phyloP scores from a whole-genome alignment of 2,329 filamentous ascomycete genomes.

The Cercospora zeina region DNA sequence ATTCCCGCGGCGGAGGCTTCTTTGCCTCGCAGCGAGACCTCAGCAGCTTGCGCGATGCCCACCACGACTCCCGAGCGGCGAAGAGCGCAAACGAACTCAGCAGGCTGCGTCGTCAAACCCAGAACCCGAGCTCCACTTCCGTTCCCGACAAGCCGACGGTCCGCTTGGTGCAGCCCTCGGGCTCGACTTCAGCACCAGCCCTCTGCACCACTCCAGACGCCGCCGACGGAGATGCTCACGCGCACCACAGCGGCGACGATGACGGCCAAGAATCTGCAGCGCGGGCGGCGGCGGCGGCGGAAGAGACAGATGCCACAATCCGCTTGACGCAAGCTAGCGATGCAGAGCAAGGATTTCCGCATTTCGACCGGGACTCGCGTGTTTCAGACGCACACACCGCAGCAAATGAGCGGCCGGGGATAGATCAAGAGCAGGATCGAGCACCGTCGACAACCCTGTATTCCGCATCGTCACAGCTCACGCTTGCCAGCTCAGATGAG shows the following conservation, averaged over 20 bases:
- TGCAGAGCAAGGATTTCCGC: slow-evolving; percentile 33
- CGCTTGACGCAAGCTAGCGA: slow-evolving; percentile 34
- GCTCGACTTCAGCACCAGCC: slow-evolving; percentile 20
- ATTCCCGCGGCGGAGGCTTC: slow-evolving; percentile 20
- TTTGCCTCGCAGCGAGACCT: slow-evolving; percentile 31
- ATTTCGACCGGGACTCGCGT: slow-evolving; percentile 28
- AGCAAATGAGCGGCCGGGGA: slow-evolving; percentile 33
- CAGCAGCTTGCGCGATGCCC: slow-evolving; percentile 27
- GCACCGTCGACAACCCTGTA: slow-evolving; percentile 32
- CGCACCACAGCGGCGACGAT: slow-evolving; percentile 13
- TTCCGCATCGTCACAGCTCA: slow-evolving; percentile 27
- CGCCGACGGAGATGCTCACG: slow-evolving; percentile 16
- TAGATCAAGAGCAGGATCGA: slow-evolving; percentile 27
- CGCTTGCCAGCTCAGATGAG: slow-evolving; percentile 31
- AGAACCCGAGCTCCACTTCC: slow-evolving; percentile 16
- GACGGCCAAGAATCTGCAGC: slow-evolving; percentile 16
- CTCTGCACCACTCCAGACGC: neutral
- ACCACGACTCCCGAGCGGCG: slow-evolving; percentile 30
- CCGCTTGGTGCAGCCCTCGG: slow-evolving; percentile 38
- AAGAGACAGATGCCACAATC: slow-evolving; percentile 21
- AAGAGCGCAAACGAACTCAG: slow-evolving; percentile 10
- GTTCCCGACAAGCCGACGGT: slow-evolving; percentile 34
- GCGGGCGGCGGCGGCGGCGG: slow-evolving; percentile 5
- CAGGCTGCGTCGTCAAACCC: slow-evolving; percentile 12
- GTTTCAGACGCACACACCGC: slow-evolving; percentile 36